Base-by-base conservation (phyloP, 306 rosid genomes). In the Trifolium dubium region DNA sequence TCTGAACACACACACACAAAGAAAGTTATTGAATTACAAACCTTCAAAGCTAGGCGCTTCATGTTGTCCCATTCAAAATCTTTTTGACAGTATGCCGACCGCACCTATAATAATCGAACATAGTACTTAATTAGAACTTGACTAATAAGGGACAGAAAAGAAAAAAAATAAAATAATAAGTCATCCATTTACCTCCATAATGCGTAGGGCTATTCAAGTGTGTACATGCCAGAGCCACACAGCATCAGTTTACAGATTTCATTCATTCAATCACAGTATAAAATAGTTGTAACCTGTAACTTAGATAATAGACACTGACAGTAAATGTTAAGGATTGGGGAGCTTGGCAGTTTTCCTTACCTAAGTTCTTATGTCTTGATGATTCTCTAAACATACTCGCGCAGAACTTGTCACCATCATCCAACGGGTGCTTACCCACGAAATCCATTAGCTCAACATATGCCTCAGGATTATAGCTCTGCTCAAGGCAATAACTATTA, bases 11-110 rank as follows among this genome's bases (percentile, higher is more conserved):
- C 30, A 23, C 3, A 2, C 5, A 8, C 19, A 61, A 3, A 40
- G 53, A 59, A 34, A 40, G 12, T 12, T 15, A 12, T 32, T 8
- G 69, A 37, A 71, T 54, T 39, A 15, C 80, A 39, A 60, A 92
- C 96, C 95, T 89, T 89, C n/a, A 69, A 18, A 34, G 96, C 87
- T 5, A 94, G 60, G 54, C 85, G 83, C 86, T 89, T 50, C 78
- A 91, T 51, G 84, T 91, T 89, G 86, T 91, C 91, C 97, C 98
- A 91, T 74, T 89, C 97, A 69, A 94, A 94, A 79, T 91, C 98
- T 23, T 77, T 79, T 79, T 94, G 87, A 79, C 98, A 87, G 80
- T 94, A 88, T 49, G 92, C 92, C 73, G 97, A 86, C 69, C 98
- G 87, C 73, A 92, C 96, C 97, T 94, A 65, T 67, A 69, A 74